Evolutionary conservation across 331 rosid species (phyloP), one percentile per base, ranked within the genome.

Genomic region (Acacia pycnantha): DNA sequence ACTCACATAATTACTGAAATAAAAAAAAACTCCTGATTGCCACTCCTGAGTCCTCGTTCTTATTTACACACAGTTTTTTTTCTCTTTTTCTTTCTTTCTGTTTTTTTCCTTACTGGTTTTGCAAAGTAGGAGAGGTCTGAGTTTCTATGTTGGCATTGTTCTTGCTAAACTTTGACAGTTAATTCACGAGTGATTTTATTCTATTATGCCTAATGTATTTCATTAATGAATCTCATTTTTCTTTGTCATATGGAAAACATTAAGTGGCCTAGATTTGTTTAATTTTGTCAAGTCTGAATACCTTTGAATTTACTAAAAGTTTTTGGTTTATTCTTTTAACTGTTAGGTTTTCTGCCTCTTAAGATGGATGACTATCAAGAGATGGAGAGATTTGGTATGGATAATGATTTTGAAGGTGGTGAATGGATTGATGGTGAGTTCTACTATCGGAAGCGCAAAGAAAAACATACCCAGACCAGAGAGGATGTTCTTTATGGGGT

Each of bases 321-420:
- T 14, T 12, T 22, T 56, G 15, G 31, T 12, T 79, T 35, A 3
- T 46, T 61, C 27, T 78, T 64, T 64, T 12, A 44, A 81, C 50
- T 47, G 37, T 19, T 37, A 76, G 76, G 51, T 59, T 83, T 37
- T 56, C 41, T 79, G 16, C 14, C 44, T 53, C 27, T 69, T 65
- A 84, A 79, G 26, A 94, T 94, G 98, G 97, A 93, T 5, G 97
- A 91, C 59, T 87, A 91, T 70, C 94, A 91, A 75, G 98, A 94
- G 82, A 91, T 89, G 97, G 97, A 92, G 85, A 87, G 79, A 59
- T 95, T 95, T 51, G 94, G 93, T 41, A 82, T 79, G 92, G 97
- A 93, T 29, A 88, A 95, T 21, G 97, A 95, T 89, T 95, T 68
- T 51, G 98, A 95, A 58, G 97, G 76, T 54, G 91, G 84, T 2